phyloP scores from a whole-genome alignment of 352 stramenopile species.

The Phytophthora palmivora region DNA sequence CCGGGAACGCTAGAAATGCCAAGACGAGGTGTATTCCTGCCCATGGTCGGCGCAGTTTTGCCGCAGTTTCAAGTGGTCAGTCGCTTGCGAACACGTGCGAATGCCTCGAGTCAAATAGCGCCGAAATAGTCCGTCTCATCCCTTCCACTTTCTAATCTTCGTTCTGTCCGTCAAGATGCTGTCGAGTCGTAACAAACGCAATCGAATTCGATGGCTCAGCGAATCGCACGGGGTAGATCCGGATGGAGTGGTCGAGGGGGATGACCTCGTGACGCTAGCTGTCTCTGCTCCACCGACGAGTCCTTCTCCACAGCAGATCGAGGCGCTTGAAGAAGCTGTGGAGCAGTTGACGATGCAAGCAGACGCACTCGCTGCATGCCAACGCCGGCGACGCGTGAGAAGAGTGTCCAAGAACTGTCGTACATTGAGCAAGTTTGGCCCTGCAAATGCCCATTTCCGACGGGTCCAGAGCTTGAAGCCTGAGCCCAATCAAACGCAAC shows the following conservation, averaged over 20 bases:
- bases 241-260: not conserved
- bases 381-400: conserved; percentile 12
- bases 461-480: conserved; percentile 25
- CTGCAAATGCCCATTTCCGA: conserved; percentile 42
- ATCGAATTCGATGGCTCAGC: conserved; percentile 14
- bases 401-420: conserved; percentile 55
- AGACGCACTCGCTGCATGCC: conserved; percentile 5
- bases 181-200: conserved; percentile 28
- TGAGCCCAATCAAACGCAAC: conserved; percentile 25
- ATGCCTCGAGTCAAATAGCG: conserved; percentile 3
- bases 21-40: too few relatives aligned
- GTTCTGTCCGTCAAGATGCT: conserved; percentile 12
- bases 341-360: conserved; percentile 2
- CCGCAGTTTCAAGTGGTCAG: not conserved
- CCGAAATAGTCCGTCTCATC: conserved; percentile 11
- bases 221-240: not conserved
- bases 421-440: conserved; percentile 41
- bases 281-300: not conserved
- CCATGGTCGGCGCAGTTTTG: too few relatives aligned
- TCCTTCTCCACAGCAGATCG: conserved; percentile 4
- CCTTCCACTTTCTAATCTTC: conserved; percentile 2
- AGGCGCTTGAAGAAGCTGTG: conserved; percentile 14
- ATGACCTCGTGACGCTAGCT: not conserved
- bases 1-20: too few relatives aligned
- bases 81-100: not conserved